Evolutionary conservation across 441 rosid species (phyloP), one percentile per base, ranked within the genome.

Genomic region (California macrophylla): DNA sequence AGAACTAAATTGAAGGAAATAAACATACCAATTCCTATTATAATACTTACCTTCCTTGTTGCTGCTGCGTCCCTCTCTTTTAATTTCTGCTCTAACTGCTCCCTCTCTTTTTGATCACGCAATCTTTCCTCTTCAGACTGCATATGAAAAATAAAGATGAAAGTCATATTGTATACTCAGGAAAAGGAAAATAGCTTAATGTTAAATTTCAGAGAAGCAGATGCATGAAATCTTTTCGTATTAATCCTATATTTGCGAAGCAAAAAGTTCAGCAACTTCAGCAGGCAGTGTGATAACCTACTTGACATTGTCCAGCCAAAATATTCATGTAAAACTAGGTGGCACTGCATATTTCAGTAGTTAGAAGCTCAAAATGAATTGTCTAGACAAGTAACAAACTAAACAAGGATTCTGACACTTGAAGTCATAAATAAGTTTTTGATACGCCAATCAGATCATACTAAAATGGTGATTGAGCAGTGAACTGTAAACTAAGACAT

Each of bases 121-220:
- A 83, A 28, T 72, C 87, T 88, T 82, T 94, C 98, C 77, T 91
- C 96, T 76, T 94, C 98, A 2, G 97, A 89, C 97, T 92, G 80
- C 77, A 75, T 64, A 75, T 7, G 50, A 70, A 63, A 38, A 34
- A 34, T 6, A 73, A 10, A 74, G 28, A 71, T 25, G 50, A n/a
- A 70, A 61, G 23, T 72, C 45, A 75, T 36, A 52, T 66, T 69
- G 62, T 32, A 66, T 40, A 75, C 63, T 71, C 36, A 66, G 40
- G 64, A 40, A 66, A 25, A 58, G 61, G 24, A 56, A 56, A 56
- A 56, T 29, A 9, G 64, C 64, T 25, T 60, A 25, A 60, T 23
- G 64, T 60, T 25, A 20, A 54, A 54, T 54, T 21, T 6, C 26
- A 54, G 61, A 54, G 25, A 21, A 54, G 26, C 61, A 20, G 61